Evolutionary conservation across 352 stramenopile genomes (phyloP), one percentile per base, ranked within the genome.

Genomic region (Globisporangium alternatum): DNA sequence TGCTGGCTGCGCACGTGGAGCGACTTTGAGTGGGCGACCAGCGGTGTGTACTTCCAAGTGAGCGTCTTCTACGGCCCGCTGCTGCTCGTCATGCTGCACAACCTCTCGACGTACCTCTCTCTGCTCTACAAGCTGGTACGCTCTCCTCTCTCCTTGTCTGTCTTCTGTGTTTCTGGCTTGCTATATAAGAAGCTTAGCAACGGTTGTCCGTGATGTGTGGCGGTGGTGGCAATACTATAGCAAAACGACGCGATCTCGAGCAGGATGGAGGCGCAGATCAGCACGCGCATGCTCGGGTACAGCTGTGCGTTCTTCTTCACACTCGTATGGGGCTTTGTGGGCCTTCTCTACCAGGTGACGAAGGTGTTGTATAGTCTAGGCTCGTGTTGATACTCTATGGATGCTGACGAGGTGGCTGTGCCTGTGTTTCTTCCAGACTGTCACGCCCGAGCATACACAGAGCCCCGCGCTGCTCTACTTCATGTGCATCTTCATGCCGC

Each of bases 1-100:
- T 93, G 84, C 56, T 91, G 84, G 84, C 75, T 93, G 57, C 81
- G 81, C n/a, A 75, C 74, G 30, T 93, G 80, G 80, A 89, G 67
- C 70, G 72, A 78, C 51, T 77, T 71, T 55, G 63, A 81, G 52
- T 93, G 84, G 81, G 73, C 64, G 3, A 6, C 57, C 1, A 58
- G 71, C 28, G 81, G 71, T 13, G 87, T 89, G 39, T 76, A 80
- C 60, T 54, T 88, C n/a, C 80, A 93, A 53, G 64, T 93, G 25
- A 64, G 72, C 25, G 60, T 88, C 44, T 89, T 90, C 58, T 91
- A 90, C 71, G 60, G 53, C 1, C 84, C 81, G 0, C 60, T 91
- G 3, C 43, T 77, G n/a, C 35, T 83, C 9, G 67, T 75, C 2
- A 77, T 89, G 48, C 39, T 86, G 47, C 74, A 89, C 74, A 91